A percentile compares a stretch with the other conserved stretches of the same genome.
Evolutionary conservation across 768 basidiomycete genomes (phyloP).

Genomic region (Kockovaella imperatae): DNA sequence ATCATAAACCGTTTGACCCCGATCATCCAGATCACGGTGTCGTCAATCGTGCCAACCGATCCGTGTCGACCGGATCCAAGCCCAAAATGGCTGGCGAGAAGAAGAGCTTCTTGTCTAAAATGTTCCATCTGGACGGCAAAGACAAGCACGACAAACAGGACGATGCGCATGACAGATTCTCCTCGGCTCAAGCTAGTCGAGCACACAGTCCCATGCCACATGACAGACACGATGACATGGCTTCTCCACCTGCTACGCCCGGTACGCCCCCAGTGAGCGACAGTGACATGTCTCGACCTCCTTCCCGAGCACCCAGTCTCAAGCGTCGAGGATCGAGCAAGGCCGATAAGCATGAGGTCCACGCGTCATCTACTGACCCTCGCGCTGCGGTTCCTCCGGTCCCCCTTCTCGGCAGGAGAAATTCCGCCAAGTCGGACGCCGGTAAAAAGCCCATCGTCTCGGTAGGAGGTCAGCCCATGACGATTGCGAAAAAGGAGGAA

Average conservation of each 20-base stretch:
- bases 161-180: conserved; percentile 10
- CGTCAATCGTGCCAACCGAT: conserved; percentile 1
- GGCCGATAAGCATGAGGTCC: conserved; percentile 32
- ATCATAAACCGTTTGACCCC: neutral
- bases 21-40: conserved; percentile 5
- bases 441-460: conserved; percentile 12
- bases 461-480: conserved; percentile 20
- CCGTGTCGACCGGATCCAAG: conserved; percentile 14
- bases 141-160: conserved; percentile 18
- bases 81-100: conserved; percentile 38
- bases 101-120: conserved; percentile 43
- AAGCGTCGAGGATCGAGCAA: conserved; percentile 14
- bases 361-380: conserved; percentile 27
- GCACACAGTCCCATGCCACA: conserved; percentile 11
- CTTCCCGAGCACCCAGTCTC: conserved; percentile 25
- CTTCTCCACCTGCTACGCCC: conserved; percentile 41
- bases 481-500: conserved; percentile 28
- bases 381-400: conserved; percentile 14
- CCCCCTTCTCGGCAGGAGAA: conserved; percentile 3
- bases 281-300: conserved; percentile 28
- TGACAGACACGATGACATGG: conserved; percentile 15
- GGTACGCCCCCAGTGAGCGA: conserved; percentile 29
- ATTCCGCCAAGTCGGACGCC: neutral
- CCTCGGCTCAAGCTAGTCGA: conserved; percentile 4
- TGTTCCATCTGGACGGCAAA: conserved; percentile 35